Base-by-base conservation (phyloP, 441 rosid genomes). In the Brassica balearica region DNA sequence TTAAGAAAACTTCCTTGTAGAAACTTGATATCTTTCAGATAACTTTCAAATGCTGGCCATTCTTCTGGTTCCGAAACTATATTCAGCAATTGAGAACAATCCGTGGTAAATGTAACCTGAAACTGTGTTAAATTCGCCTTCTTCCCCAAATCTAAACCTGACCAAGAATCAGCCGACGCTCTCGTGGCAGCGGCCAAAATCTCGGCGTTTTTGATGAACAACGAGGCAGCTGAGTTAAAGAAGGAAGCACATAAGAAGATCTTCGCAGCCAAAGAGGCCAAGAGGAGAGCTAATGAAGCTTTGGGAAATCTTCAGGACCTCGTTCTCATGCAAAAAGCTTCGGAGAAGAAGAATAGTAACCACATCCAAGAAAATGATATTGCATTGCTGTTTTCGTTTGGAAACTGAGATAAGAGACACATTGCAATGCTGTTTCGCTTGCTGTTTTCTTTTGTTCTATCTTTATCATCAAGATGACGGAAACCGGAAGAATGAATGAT, bases 261-360 rank as follows among this genome's bases (percentile, higher is more conserved):
- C 32, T 59, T 75, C 55, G 90, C 85, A 53, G 96, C 94, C 29
- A 75, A 84, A 8, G 43, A 71, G 34, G 90, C 93, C 3, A 85
- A 88, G 89, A 77, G 79, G 81, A 90, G 82, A 80, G 98, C 95
- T 23, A 88, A 83, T 69, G 91, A 85, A 77, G 97, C 97, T 2
- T 65, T 93, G 69, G 91, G 85, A 84, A 78, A 75, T 76, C 90
- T 92, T 32, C 86, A 88, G 19, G 81, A 63, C 69, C 65, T 90
- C 19, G 62, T 56, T 19, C 4, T 8, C 8, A 80, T 51, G 72
- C 85, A 82, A 71, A 23, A 3, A 23, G 27, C 27, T 23, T 23
- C 27, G 4, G 27, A 23, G 27, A 23, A 23, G 27, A 23, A 23
- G 27, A 29, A 17, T 17, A 17, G 19, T 17, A 17, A 43, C 3